These are phyloP conservation scores for Penicillium crustosum DNA, from an alignment of 2,329 filamentous ascomycete species.

Conservation along the genomic window DNA sequence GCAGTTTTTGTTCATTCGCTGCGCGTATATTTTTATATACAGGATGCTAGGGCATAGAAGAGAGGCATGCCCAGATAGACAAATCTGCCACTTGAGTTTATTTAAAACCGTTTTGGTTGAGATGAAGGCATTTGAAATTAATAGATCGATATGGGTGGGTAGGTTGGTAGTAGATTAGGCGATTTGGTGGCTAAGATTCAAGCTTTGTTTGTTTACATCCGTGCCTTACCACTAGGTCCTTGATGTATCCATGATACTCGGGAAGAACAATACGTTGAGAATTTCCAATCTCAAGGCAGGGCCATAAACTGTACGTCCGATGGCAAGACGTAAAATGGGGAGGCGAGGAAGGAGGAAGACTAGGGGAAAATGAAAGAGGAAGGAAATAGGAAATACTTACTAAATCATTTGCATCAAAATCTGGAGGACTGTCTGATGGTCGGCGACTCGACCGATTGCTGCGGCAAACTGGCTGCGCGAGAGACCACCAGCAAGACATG, in stretches of 20 bases:
- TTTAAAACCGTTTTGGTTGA: background rate
- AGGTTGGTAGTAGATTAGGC: background rate
- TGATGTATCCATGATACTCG: slow-evolving; percentile 8
- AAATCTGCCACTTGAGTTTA: background rate
- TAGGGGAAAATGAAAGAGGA: background rate
- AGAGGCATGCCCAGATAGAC: background rate
- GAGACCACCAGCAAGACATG: background rate
- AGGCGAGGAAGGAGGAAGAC: background rate
- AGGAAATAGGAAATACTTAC: slow-evolving; percentile 1
- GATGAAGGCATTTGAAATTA: background rate
- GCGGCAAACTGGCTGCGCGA: background rate
- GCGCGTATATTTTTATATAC: background rate
- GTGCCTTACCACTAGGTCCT: background rate
- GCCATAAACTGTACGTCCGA: background rate
- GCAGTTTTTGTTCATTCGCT: no score
- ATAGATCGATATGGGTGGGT: background rate
- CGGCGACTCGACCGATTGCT: slow-evolving; percentile 1
- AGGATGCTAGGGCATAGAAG: background rate
- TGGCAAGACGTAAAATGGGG: background rate
- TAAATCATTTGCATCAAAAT: slow-evolving; percentile 5
- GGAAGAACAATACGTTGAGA: slow-evolving; percentile 10
- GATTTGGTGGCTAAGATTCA: background rate
- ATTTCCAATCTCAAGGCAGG: slow-evolving; percentile 8
- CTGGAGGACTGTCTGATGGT: slow-evolving; percentile 1
- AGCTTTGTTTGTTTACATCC: background rate